Base-by-base conservation (phyloP, 139 green algal species). In the Chlorella sp. region DNA sequence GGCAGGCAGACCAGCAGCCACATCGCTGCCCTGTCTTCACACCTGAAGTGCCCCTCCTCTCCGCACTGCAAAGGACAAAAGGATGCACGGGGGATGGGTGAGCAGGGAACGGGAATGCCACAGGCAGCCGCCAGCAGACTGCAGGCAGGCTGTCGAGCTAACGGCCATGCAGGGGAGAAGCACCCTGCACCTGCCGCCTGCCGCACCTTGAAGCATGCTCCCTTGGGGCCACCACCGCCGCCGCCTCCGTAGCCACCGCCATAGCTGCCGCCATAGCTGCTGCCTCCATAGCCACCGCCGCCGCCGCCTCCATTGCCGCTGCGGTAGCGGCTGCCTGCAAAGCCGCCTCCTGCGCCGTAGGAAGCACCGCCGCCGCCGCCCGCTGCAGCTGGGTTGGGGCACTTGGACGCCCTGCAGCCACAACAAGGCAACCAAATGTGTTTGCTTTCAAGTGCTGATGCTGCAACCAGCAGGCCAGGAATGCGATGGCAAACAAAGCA, bases 121-220 rank as follows among this genome's bases (percentile, higher is more conserved):
- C 11, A 36, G 16, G 64, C 6, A 51, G 44, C 7, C 44, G 44
- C 9, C 44, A 16, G 44, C 44, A 16, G 7, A 51, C n/a, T 51
- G 44, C 44, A 51, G 9, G 44, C 9, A 51, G 44, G 44, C 44
- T 51, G 44, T 51, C 44, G 9, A 9, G 9, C 6, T 9, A 51
- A 6, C 6, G 44, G 7, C 6, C 44, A 51, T 51, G 44, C 44
- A 51, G 44, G 44, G 44, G 44, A 51, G 9, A 71, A 34, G 30
- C 12, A 41, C 28, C 7, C 16, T 26, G n/a, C n/a, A 71, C 20
- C 13, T 34, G n/a, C 25, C 18, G 34, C 34, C n/a, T 71, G 7
- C 34, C 11, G 18, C 51, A 81, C 74, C 51, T 81, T 81, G 74
- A 55, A 81, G 32, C 74, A 81, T n/a, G 67, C 32, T 4, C 32